Evolutionary conservation across 78 protist species (phyloP), one percentile per base, ranked within the genome.

Genomic region (Cavenderia fasciculata): DNA sequence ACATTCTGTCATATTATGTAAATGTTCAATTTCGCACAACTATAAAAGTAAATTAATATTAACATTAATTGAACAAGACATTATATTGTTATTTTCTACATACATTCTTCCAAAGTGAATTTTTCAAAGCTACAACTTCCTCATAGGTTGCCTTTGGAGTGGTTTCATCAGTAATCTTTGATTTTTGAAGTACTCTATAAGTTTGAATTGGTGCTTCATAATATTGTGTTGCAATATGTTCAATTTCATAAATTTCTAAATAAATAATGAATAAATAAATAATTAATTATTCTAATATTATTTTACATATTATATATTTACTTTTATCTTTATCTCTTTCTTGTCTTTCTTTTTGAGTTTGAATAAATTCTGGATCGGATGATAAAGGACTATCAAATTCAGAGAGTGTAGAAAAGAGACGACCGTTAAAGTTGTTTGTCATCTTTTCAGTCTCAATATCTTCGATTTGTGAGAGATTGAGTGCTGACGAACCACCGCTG

Each of bases 371-470:
- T n/a, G n/a, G n/a, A n/a, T n/a, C n/a, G n/a, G n/a, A n/a, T n/a
- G n/a, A n/a, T n/a, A n/a, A n/a, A n/a, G n/a, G n/a, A n/a, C 25
- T 27, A 10, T 40, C 27, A 57, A 82, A 68, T 21, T 82, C 90
- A 40, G 59, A 56, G 2, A 82, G 21, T 25, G 57, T 44, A 7
- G 71, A 25, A 21, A 52, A 61, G 40, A 82, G 44, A 44, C 90
- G 34, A 27, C 78, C 90, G 29, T 82, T 31, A 21, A 82, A 61
- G 33, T 68, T 51, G 16, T 19, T 51, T 5, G 31, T 31, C 34
- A 68, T 33, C 54, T 63, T 69, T 41, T 82, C 78, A 27, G 71
- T 77, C n/a, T 61, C 63, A 2, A 61, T 14, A 6, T 73, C 82
- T 51, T 73, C 82, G 38, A 54, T 49, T 34, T 38, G 49, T 34